Evolutionary conservation across 2,329 filamentous ascomycete species (phyloP).

Genomic region (Fusarium sp.): DNA sequence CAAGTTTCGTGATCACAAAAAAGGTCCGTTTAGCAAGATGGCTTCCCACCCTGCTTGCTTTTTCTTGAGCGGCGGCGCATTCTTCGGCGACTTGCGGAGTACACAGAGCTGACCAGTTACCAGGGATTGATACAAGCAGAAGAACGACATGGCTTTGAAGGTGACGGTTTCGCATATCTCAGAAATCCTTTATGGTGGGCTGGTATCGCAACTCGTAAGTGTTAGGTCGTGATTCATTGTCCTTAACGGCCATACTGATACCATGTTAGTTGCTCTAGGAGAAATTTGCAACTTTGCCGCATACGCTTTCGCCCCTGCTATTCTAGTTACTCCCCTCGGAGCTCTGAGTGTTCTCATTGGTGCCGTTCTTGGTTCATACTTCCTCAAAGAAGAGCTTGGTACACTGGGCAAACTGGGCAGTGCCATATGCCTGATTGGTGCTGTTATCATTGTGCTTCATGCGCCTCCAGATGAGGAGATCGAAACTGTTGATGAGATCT

Average conservation of each 20-base stretch:
- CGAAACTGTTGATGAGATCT: conserved; percentile 89
- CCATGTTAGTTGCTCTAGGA: conserved; percentile 81
- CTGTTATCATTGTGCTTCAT: conserved; percentile 97
- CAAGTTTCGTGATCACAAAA: conserved; percentile 99
- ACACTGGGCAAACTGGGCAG: conserved; percentile 92
- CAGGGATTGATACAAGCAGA: conserved; percentile 91
- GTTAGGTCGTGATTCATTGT: background rate
- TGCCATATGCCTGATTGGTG: conserved; percentile 94
- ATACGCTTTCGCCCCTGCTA: conserved; percentile 98
- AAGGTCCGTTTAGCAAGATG: conserved; percentile 71
- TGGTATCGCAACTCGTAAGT: conserved; percentile 87
- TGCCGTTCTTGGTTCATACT: conserved; percentile 94
- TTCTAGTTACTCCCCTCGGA: conserved; percentile 94
- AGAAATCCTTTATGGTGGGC: conserved; percentile 98
- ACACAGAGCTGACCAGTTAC: conserved; percentile 25
- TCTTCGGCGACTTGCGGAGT: background rate
- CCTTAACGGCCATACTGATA: conserved; percentile 36
- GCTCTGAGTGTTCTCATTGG: conserved; percentile 95
- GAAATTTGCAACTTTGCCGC: conserved; percentile 98
- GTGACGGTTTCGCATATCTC: conserved; percentile 94
- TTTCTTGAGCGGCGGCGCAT: background rate
- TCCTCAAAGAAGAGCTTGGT: conserved; percentile 91
- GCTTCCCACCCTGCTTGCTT: background rate
- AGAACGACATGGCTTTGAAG: conserved; percentile 93
- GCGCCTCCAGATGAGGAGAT: conserved; percentile 95